Evolutionary conservation across 2,329 filamentous ascomycete genomes (phyloP).

Genomic region (Blastomyces silverae): DNA sequence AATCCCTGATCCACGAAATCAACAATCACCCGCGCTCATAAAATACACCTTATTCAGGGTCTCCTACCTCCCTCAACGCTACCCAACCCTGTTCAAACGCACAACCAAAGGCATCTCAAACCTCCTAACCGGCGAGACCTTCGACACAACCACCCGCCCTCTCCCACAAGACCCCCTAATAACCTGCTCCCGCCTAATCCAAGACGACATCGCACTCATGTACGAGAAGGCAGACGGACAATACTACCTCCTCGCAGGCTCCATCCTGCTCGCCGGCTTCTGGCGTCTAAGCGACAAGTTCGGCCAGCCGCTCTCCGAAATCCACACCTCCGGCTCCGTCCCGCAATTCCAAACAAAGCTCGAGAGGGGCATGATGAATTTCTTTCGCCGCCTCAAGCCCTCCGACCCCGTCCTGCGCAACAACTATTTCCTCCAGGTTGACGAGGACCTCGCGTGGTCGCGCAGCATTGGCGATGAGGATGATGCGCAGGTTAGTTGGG

Average conservation of each 20-base stretch:
- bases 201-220: slow-evolving; percentile 82
- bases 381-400: slow-evolving; percentile 65
- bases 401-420: slow-evolving; percentile 62
- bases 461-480: slow-evolving; percentile 70
- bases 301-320: slow-evolving; percentile 69
- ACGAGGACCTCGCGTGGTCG: slow-evolving; percentile 70
- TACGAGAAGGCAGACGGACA: slow-evolving; percentile 67
- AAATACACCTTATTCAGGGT: slow-evolving; percentile 26
- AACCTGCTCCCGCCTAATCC: slow-evolving; percentile 63
- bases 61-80: slow-evolving; percentile 65
- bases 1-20: not conserved
- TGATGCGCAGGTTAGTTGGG: slow-evolving; percentile 58
- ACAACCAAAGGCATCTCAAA: slow-evolving; percentile 61
- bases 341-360: slow-evolving; percentile 65
- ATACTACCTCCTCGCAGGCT: slow-evolving; percentile 72
- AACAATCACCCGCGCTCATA: slow-evolving; percentile 8
- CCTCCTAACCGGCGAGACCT: slow-evolving; percentile 61
- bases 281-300: slow-evolving; percentile 77
- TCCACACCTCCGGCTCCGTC: slow-evolving; percentile 71
- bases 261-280: slow-evolving; percentile 71
- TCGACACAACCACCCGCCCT: slow-evolving; percentile 59
- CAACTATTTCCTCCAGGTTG: slow-evolving; percentile 85
- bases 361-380: slow-evolving; percentile 71
- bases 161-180: slow-evolving; percentile 72
- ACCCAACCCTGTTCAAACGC: slow-evolving; percentile 61